phyloP scores from a whole-genome alignment of 1,139 yeast species.

The Geotrichum siamense region DNA sequence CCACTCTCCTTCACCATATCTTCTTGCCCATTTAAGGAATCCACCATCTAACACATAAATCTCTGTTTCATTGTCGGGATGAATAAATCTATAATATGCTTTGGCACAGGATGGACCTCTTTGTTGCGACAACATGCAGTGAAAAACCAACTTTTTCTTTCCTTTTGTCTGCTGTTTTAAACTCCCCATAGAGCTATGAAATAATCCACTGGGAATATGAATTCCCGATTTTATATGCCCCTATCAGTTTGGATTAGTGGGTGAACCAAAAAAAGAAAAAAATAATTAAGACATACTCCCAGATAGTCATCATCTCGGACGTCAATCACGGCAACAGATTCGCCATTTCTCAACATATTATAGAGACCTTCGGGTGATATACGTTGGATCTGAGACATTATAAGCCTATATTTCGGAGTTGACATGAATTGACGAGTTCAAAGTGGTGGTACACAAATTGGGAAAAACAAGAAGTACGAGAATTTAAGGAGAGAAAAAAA shows the following conservation, averaged over 20 bases:
- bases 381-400: not conserved
- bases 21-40: conserved; percentile 71
- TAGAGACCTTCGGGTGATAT: not conserved
- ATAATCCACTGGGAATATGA: conserved; percentile 53
- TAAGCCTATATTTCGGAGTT: too few species aligned
- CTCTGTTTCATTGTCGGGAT: conserved; percentile 30
- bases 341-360: not conserved
- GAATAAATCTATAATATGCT: conserved; percentile 48
- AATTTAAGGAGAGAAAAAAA: too few species aligned
- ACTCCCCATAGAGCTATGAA: conserved; percentile 41
- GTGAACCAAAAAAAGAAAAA: not conserved
- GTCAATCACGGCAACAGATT: conserved; percentile 50
- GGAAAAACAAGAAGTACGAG: too few species aligned
- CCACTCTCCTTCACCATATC: conserved; percentile 45
- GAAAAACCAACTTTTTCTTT: conserved; percentile 63
- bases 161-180: conserved; percentile 38
- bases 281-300: conserved; percentile 40
- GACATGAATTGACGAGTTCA: too few species aligned
- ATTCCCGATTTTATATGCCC: conserved; percentile 65
- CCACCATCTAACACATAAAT: conserved; percentile 80
- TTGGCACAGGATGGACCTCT: conserved; percentile 84
- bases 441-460: too few species aligned
- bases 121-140: conserved; percentile 83
- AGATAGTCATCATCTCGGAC: conserved; percentile 76
- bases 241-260: conserved; percentile 19